A percentile compares a stretch with the other conserved stretches of the same genome.
These are phyloP conservation scores for Monosporascus sp. DNA, from an alignment of 2,329 filamentous ascomycete species.

Conservation along the genomic window DNA sequence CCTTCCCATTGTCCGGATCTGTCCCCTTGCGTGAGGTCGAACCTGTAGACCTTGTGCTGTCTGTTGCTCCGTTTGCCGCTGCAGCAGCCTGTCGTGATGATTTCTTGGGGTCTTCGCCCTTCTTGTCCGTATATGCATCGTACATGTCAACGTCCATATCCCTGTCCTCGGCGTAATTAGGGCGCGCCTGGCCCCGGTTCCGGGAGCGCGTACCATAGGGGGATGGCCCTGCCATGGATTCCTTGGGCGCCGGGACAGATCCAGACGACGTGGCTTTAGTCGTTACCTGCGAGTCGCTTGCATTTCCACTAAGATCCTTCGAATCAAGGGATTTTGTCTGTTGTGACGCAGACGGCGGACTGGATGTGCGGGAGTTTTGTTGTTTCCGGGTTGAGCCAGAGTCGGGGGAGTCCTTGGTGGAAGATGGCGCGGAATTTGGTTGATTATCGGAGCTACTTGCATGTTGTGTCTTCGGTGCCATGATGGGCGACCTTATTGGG, in stretches of 20 bases:
- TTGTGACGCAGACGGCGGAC: slow-evolving; percentile 20
- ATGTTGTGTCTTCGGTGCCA: slow-evolving; percentile 27
- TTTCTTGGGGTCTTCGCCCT: slow-evolving; percentile 55
- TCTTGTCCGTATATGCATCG: slow-evolving; percentile 57
- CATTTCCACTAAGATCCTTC: slow-evolving; percentile 24
- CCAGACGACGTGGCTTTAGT: slow-evolving; percentile 40
- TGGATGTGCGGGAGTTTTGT: slow-evolving; percentile 23
- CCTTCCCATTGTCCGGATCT: slow-evolving; percentile 24
- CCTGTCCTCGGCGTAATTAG: slow-evolving; percentile 93
- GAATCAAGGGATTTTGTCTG: slow-evolving; percentile 15
- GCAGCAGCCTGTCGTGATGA: slow-evolving; percentile 41
- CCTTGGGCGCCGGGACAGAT: slow-evolving; percentile 43
- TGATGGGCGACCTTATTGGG: slow-evolving; percentile 25
- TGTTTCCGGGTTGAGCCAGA: slow-evolving; percentile 23
- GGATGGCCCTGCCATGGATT: slow-evolving; percentile 49
- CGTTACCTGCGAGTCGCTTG: slow-evolving; percentile 38
- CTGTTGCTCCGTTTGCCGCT: slow-evolving; percentile 24
- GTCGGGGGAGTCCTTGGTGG: slow-evolving; percentile 23
- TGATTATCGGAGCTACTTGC: slow-evolving; percentile 27
- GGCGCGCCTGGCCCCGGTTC: slow-evolving; percentile 75
- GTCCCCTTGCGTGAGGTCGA: slow-evolving; percentile 35
- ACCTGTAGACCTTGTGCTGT: slow-evolving; percentile 22
- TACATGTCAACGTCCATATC: slow-evolving; percentile 83
- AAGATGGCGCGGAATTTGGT: slow-evolving; percentile 29
- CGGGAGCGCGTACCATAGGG: slow-evolving; percentile 91